Percentiles rank a stretch among this genome's conserved stretches.
phyloP scores from a whole-genome alignment of 306 rosid genomes.

The Vigna hirtella region DNA sequence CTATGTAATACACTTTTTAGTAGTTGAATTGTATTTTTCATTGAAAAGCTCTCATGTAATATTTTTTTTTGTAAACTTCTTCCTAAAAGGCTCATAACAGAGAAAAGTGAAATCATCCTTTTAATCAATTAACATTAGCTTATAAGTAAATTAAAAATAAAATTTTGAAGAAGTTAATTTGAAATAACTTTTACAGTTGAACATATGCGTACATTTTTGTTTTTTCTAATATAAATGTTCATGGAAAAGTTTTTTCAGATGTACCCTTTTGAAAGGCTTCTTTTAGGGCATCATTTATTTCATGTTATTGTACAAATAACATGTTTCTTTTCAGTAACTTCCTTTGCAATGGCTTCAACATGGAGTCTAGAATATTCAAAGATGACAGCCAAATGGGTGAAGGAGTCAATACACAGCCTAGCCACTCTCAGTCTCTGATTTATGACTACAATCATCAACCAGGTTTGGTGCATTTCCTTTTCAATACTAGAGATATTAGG shows the following conservation, averaged over 20 bases:
- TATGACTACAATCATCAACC: slow-evolving; percentile 45
- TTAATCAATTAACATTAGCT: no score
- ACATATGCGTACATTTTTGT: no score
- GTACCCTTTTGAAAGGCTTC: no score
- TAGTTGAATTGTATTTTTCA: neutral
- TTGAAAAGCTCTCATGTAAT: neutral
- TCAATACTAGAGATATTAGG: neutral
- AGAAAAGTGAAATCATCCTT: no score
- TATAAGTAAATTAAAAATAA: no score
- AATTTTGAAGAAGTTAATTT: no score
- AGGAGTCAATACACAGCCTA: slow-evolving; percentile 50
- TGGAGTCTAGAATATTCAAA: slow-evolving; percentile 54
- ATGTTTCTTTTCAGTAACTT: neutral
- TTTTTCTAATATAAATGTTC: no score
- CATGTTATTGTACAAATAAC: neutral
- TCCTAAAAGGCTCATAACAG: no score
- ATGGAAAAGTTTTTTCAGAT: no score
- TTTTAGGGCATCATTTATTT: neutral
- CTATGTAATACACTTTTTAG: neutral
- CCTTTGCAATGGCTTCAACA: slow-evolving; percentile 42
- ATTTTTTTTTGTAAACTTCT: no score
- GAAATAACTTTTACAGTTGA: no score
- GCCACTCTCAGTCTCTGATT: slow-evolving; percentile 34
- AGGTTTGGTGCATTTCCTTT: slow-evolving; percentile 59
- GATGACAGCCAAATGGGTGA: slow-evolving; percentile 41